phyloP scores from a whole-genome alignment of 176 grass and related monocot genomes.

The Bromus sterilis region DNA sequence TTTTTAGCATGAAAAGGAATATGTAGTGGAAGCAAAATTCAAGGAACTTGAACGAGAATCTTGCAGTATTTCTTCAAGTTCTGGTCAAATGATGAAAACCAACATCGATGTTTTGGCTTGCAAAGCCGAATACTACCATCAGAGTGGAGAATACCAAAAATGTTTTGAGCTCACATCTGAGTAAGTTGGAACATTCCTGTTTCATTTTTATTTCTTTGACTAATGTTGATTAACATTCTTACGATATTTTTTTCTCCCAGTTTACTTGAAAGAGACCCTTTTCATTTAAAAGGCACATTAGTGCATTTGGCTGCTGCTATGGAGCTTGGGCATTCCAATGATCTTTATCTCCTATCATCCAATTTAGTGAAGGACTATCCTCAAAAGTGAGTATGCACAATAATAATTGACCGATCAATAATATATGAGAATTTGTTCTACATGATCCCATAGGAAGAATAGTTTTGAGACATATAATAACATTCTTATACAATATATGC shows the following conservation, averaged over 20 bases:
- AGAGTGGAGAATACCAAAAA: constrained; percentile 89
- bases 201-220: neutral
- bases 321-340: constrained; percentile 93
- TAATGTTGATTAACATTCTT: constrained; percentile 6
- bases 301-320: constrained; percentile 89
- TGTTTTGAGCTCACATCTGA: constrained; percentile 81
- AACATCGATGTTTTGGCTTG: constrained; percentile 81
- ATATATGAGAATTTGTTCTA: neutral
- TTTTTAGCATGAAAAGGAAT: constrained; percentile 88
- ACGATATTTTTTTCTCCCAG: constrained; percentile 35
- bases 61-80: constrained; percentile 51
- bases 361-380: constrained; percentile 97
- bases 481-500: neutral
- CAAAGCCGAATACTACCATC: constrained; percentile 94
- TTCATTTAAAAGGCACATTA: constrained; percentile 87
- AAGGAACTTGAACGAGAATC: constrained; percentile 80
- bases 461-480: constrained; percentile 6
- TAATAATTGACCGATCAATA: neutral
- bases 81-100: constrained; percentile 63
- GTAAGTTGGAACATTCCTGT: constrained; percentile 48
- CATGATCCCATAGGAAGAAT: constrained; percentile 3
- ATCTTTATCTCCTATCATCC: constrained; percentile 88
- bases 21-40: constrained; percentile 89
- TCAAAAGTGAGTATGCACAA: constrained; percentile 67
- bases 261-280: constrained; percentile 95